Base-by-base conservation (phyloP, 2,329 filamentous ascomycete genomes). In the Alternaria angustiovoidea region DNA sequence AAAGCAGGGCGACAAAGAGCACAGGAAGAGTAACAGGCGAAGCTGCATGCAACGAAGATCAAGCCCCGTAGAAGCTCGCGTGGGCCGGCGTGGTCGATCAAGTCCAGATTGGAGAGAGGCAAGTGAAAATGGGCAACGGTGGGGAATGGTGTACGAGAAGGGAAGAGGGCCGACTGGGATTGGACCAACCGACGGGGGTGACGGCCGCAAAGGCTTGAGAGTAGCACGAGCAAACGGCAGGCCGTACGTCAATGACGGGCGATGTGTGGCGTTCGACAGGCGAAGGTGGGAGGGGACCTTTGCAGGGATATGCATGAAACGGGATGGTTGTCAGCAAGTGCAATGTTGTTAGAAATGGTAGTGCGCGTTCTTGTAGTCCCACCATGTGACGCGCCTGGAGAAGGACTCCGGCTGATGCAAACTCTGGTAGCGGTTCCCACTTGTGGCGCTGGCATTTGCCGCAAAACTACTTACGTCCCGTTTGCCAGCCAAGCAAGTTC, bases 221-320 rank as follows among this genome's bases (percentile, higher is more conserved):
- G 66, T 63, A 68, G 68, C 61, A 70, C 69, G 66, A 76, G 70
- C 60, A 71, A 75, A 70, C 69, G 74, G 71, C 71, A 74, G 59
- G 64, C 74, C 62, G 71, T 69, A 72, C 64, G 64, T 72, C 70
- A 68, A 73, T 68, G 67, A 67, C 69, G 74, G 70, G 70, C 73
- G 71, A 75, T 73, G 68, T 73, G 75, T 77, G 75, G 75, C 74
- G 75, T 74, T 61, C 60, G 67, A 63, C 65, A 62, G 70, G 65
- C 67, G 67, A 71, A 69, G 72, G 72, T 73, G 71, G 71, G 66
- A 67, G 59, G 54, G 56, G 62, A 57, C 57, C 36, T 46, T 67
- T 66, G 67, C 75, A 77, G 73, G 74, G 75, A 75, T 76, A 68
- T 71, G 75, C 75, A 75, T 77, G 70, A 70, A 66, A 61, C 53